These are phyloP conservation scores for Musa schizocarpa DNA, from an alignment of 176 grass and related monocot species.

Conservation along the genomic window DNA sequence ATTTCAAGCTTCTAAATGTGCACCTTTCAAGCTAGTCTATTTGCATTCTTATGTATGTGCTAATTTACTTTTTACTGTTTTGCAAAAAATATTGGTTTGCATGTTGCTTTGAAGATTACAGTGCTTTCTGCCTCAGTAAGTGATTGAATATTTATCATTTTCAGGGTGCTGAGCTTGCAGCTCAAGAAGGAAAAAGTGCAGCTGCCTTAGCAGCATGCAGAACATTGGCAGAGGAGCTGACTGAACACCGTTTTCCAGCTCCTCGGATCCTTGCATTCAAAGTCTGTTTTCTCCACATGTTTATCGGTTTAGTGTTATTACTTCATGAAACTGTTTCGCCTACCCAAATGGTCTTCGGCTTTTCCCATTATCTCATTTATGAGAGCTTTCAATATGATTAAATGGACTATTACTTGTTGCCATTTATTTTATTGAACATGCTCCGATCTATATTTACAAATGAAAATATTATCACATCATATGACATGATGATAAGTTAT, in stretches of 20 bases:
- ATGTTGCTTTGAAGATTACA: too few relatives aligned
- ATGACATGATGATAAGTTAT: too few relatives aligned
- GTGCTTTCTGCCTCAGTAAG: too few relatives aligned
- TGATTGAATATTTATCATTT: conserved; percentile 9
- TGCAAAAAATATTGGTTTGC: neutral
- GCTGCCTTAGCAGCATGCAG: conserved; percentile 89
- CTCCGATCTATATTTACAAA: too few relatives aligned
- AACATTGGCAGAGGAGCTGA: conserved; percentile 88
- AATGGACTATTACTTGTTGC: too few relatives aligned
- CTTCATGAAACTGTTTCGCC: neutral
- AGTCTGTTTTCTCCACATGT: conserved; percentile 38
- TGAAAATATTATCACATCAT: too few relatives aligned
- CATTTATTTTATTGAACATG: too few relatives aligned
- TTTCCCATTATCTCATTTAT: neutral
- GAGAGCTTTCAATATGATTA: too few relatives aligned
- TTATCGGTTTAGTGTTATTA: conserved; percentile 2
- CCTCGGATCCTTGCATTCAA: conserved; percentile 94
- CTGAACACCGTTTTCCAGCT: conserved; percentile 82
- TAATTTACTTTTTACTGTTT: too few relatives aligned
- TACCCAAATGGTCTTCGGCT: neutral
- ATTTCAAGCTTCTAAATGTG: neutral
- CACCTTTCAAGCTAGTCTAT: too few relatives aligned
- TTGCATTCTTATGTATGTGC: neutral
- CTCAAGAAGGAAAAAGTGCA: conserved; percentile 80
- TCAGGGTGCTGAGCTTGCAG: conserved; percentile 90